Percentiles rank a stretch among this genome's conserved stretches.
These are phyloP conservation scores for Torulaspora gathmanii DNA, from an alignment of 805 yeast species.

Conservation along the genomic window DNA sequence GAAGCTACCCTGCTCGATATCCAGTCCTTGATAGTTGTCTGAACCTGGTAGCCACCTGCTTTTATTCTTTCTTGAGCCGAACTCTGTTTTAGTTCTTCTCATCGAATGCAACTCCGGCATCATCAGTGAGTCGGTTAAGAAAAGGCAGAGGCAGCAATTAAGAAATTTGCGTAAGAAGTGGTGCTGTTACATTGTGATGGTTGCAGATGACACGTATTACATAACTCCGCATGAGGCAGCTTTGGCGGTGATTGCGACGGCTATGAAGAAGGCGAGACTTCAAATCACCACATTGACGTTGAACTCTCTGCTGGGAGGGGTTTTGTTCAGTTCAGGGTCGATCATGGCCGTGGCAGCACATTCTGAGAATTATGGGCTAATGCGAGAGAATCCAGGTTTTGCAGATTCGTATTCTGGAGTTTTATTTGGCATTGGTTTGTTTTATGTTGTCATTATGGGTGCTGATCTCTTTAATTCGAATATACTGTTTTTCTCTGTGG, in stretches of 20 bases:
- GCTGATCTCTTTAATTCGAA: slow-evolving; percentile 74
- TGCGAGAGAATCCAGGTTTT: slow-evolving; percentile 46
- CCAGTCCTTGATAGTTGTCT: too few species aligned
- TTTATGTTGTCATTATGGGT: slow-evolving; percentile 71
- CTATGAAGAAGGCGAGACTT: slow-evolving; percentile 76
- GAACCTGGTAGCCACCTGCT: not conserved
- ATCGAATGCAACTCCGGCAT: too few species aligned
- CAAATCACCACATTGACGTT: slow-evolving; percentile 53
- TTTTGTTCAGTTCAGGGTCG: slow-evolving; percentile 66
- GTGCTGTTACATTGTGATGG: slow-evolving; percentile 2
- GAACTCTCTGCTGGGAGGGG: slow-evolving; percentile 66
- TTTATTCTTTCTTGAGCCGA: too few species aligned
- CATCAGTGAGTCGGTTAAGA: too few species aligned
- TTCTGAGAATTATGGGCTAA: slow-evolving; percentile 45
- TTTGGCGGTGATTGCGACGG: slow-evolving; percentile 75
- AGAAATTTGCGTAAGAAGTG: too few species aligned
- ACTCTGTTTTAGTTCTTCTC: too few species aligned
- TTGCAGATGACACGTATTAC: slow-evolving; percentile 50
- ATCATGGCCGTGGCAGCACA: slow-evolving; percentile 59
- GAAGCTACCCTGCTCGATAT: too few species aligned
- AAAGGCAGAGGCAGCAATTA: too few species aligned
- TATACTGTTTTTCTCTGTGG: slow-evolving; percentile 65
- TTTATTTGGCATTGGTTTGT: slow-evolving; percentile 65
- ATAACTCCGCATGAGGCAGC: slow-evolving; percentile 79
- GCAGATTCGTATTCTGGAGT: slow-evolving; percentile 54